A percentile compares a stretch with the other conserved stretches of the same genome.
Evolutionary conservation across 192 early-diverging fungal species (phyloP).

Genomic region (Gamsiella multidivaricata): DNA sequence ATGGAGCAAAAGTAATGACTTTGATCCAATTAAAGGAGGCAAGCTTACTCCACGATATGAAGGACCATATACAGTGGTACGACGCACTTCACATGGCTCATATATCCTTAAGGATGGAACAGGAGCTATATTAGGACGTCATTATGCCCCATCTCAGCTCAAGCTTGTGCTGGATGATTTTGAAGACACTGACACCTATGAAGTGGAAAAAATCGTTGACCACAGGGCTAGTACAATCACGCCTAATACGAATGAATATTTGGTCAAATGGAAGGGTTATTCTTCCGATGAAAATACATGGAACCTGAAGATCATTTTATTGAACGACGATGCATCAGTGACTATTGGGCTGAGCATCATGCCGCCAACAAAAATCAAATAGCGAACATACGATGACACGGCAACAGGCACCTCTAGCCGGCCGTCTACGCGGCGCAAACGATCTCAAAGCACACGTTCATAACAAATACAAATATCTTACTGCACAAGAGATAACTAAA

Average conservation of each 20-base stretch:
- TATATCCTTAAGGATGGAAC: slow-evolving; percentile 7
- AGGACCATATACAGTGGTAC: slow-evolving; percentile 8
- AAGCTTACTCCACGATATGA: slow-evolving; percentile 3
- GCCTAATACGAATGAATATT: background rate
- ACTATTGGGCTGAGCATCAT: background rate
- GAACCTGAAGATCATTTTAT: background rate
- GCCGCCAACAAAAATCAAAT: too few relatives aligned
- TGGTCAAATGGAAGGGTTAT: background rate
- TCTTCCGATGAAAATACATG: background rate
- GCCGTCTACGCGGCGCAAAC: too few relatives aligned
- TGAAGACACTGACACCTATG: slow-evolving; percentile 2
- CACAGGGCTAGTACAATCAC: background rate
- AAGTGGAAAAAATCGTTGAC: slow-evolving; percentile 2
- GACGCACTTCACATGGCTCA: background rate
- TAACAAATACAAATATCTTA: too few relatives aligned
- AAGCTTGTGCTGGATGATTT: slow-evolving; percentile 9
- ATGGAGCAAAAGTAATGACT: slow-evolving; percentile 15
- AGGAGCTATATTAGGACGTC: background rate
- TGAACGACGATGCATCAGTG: background rate
- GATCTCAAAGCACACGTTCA: too few relatives aligned
- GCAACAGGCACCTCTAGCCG: too few relatives aligned
- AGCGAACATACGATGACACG: too few relatives aligned
- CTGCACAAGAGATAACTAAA: too few relatives aligned
- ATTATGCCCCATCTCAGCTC: slow-evolving; percentile 5
- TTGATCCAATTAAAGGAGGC: slow-evolving; percentile 5